phyloP scores from a whole-genome alignment of 805 yeast species.

The Wickerhamiella parazyma region DNA sequence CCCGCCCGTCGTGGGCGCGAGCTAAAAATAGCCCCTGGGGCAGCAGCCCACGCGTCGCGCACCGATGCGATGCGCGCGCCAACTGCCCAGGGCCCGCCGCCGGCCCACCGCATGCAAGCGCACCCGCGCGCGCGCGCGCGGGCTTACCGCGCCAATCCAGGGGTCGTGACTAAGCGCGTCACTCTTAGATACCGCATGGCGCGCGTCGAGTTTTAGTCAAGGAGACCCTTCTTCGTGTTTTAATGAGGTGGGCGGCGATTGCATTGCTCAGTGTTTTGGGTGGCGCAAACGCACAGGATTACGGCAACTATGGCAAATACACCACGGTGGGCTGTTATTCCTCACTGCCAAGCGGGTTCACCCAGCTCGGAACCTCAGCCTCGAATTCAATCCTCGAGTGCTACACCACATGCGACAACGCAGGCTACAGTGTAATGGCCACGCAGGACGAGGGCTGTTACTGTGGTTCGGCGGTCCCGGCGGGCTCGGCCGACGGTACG shows the following conservation, averaged over 20 bases:
- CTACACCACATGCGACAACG: constrained; percentile 23
- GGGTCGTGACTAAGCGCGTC: not conserved
- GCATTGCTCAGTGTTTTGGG: not conserved
- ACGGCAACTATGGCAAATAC: constrained; percentile 2
- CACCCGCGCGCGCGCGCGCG: too few species aligned
- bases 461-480: constrained; percentile 42
- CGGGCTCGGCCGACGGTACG: constrained; percentile 15
- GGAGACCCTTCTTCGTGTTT: not conserved
- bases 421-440: constrained; percentile 37
- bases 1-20: too few species aligned
- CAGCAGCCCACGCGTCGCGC: too few species aligned
- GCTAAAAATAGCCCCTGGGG: too few species aligned
- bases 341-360: constrained; percentile 25
- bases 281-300: constrained; percentile 5
- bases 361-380: constrained; percentile 34
- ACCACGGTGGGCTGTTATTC: constrained; percentile 30
- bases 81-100: too few species aligned
- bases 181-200: not conserved
- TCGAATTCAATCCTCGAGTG: constrained; percentile 54
- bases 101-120: too few species aligned
- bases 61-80: too few species aligned
- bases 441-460: constrained; percentile 42
- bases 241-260: not conserved
- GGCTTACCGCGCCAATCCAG: not conserved
- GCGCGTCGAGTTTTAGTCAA: not conserved